phyloP scores from a whole-genome alignment of 306 rosid species.

The Prunus kanzakura region DNA sequence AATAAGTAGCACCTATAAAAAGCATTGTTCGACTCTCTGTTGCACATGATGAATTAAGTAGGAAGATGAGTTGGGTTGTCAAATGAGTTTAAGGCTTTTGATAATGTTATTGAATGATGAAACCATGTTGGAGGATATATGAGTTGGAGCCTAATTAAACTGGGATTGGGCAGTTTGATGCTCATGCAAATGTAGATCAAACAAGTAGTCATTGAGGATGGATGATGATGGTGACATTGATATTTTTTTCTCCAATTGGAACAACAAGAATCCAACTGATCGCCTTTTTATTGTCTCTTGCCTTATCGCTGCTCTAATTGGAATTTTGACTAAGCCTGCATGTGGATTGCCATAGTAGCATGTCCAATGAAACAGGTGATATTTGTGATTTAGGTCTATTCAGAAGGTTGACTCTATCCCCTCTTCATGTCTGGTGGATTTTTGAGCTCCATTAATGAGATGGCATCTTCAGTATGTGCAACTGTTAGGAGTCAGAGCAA shows the following conservation, averaged over 20 bases:
- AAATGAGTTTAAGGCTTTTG: background rate
- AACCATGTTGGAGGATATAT: background rate
- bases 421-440: too few relatives aligned
- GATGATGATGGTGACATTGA: constrained; percentile 73
- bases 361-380: too few relatives aligned
- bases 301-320: constrained; percentile 71
- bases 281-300: constrained; percentile 64
- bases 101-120: background rate
- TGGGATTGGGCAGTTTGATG: constrained; percentile 16
- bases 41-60: background rate
- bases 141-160: constrained; percentile 10
- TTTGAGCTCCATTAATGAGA: too few relatives aligned
- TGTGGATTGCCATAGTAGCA: too few relatives aligned
- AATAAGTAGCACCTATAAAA: constrained; percentile 15
- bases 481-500: too few relatives aligned
- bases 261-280: constrained; percentile 74
- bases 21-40: background rate
- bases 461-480: too few relatives aligned
- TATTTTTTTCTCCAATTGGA: constrained; percentile 63
- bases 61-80: constrained; percentile 1
- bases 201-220: constrained; percentile 43
- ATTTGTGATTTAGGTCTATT: too few relatives aligned
- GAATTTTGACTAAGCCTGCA: constrained; percentile 73
- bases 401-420: too few relatives aligned
- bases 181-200: background rate